Percentiles rank a stretch among this genome's conserved stretches.
Evolutionary conservation across 805 yeast species (phyloP).

Genomic region (Sungouiozyma intestinalis): DNA sequence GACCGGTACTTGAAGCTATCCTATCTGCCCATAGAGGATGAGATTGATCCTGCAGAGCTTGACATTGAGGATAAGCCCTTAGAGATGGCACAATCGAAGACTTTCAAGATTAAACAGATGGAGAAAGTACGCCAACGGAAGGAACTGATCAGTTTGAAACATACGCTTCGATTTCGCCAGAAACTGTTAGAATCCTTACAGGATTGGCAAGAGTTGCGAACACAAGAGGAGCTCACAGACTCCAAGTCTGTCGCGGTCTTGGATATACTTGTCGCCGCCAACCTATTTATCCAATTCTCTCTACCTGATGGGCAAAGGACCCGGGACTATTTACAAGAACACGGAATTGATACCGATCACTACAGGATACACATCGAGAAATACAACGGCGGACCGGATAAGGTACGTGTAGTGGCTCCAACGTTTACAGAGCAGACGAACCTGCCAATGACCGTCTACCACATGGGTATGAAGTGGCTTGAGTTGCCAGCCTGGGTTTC

Average conservation of each 20-base stretch:
- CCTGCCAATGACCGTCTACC: slow-evolving; percentile 17
- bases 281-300: slow-evolving; percentile 16
- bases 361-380: background rate
- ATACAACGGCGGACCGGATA: background rate
- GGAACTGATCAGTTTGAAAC: slow-evolving; percentile 15
- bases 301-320: slow-evolving; percentile 19
- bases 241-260: slow-evolving; percentile 1
- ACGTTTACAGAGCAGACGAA: slow-evolving; percentile 23
- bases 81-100: slow-evolving; percentile 23
- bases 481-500: background rate
- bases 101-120: slow-evolving; percentile 19
- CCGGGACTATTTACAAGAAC: slow-evolving; percentile 8
- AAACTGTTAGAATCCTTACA: slow-evolving; percentile 12
- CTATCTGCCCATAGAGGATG: slow-evolving; percentile 11
- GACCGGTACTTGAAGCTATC: slow-evolving; percentile 11
- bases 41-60: slow-evolving; percentile 5
- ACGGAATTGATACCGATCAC: background rate
- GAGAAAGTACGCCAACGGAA: slow-evolving; percentile 11
- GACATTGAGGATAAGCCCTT: no score
- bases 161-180: slow-evolving; percentile 12
- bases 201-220: slow-evolving; percentile 14
- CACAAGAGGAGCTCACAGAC: slow-evolving; percentile 1
- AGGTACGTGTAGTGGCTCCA: slow-evolving; percentile 5
- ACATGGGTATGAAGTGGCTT: slow-evolving; percentile 2
- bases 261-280: slow-evolving; percentile 19